A percentile compares a stretch with the other conserved stretches of the same genome.
phyloP scores from a whole-genome alignment of 768 basidiomycete genomes.

The Boletus sensibilis region DNA sequence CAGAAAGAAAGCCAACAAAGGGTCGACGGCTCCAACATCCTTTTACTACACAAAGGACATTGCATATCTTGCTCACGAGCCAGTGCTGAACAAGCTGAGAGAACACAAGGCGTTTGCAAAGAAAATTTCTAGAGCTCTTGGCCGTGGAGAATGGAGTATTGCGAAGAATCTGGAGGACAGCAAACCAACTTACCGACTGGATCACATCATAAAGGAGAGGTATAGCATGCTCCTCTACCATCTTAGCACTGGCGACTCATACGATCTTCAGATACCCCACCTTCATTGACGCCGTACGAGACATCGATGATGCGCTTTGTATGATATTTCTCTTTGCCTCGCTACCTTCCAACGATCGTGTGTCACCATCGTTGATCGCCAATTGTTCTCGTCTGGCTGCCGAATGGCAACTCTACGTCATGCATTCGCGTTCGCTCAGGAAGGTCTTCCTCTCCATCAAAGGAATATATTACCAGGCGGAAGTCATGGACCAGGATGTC shows the following conservation, averaged over 20 bases:
- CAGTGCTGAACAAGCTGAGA: conserved; percentile 86
- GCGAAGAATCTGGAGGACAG: conserved; percentile 93
- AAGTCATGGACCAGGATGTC: conserved; percentile 87
- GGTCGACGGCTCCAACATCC: conserved; percentile 92
- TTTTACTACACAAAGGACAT: conserved; percentile 99
- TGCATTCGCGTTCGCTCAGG: conserved; percentile 79
- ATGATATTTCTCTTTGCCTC: conserved; percentile 92
- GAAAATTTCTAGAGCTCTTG: conserved; percentile 90
- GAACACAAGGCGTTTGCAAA: conserved; percentile 99
- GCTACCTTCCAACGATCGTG: conserved; percentile 79
- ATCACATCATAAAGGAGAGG: conserved; percentile 98
- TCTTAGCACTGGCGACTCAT: conserved; percentile 3
- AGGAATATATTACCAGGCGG: conserved; percentile 97
- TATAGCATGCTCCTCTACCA: conserved; percentile 34
- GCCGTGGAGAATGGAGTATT: conserved; percentile 90
- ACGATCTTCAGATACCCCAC: conserved; percentile 78
- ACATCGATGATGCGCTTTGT: conserved; percentile 96
- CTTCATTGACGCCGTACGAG: conserved; percentile 91
- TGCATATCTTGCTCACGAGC: conserved; percentile 95
- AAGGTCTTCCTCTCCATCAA: conserved; percentile 97
- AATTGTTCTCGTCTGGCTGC: conserved; percentile 88
- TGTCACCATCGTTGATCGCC: conserved; percentile 81
- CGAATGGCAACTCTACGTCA: conserved; percentile 96
- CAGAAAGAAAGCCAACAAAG: conserved; percentile 94
- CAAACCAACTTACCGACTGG: conserved; percentile 86